phyloP scores from a whole-genome alignment of 495 filamentous ascomycete species.

The Podospora fimiseda region DNA sequence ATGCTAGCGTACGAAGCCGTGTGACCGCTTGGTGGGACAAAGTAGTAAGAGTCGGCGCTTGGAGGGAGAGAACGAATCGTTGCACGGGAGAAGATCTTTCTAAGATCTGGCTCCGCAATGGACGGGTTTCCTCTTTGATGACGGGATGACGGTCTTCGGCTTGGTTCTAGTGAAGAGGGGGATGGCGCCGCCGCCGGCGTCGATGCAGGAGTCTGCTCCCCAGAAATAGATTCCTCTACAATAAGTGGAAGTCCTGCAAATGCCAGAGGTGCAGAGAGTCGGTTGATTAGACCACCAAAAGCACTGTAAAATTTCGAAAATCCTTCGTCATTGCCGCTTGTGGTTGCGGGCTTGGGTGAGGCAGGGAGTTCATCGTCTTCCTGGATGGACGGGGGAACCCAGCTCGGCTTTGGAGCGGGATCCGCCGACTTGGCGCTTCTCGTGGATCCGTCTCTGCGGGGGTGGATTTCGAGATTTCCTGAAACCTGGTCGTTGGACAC shows the following conservation, averaged over 20 bases:
- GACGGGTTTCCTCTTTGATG: slow-evolving; percentile 20
- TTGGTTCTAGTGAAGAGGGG: slow-evolving; percentile 6
- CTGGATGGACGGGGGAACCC: slow-evolving; percentile 33
- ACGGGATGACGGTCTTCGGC: slow-evolving; percentile 20
- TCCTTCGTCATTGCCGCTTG: too few species aligned
- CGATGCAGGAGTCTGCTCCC: neutral
- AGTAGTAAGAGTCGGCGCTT: slow-evolving; percentile 77
- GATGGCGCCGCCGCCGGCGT: slow-evolving; percentile 14
- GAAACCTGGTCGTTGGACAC: slow-evolving; percentile 69
- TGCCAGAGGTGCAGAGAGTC: slow-evolving; percentile 79
- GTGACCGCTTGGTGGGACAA: slow-evolving; percentile 84
- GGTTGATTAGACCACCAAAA: slow-evolving; percentile 74
- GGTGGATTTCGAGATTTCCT: slow-evolving; percentile 58
- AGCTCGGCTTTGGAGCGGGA: slow-evolving; percentile 36
- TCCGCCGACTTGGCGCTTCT: slow-evolving; percentile 34
- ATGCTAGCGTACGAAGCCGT: slow-evolving; percentile 88
- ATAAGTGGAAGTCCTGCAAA: slow-evolving; percentile 83
- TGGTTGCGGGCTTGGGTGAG: slow-evolving; percentile 18
- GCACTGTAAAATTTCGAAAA: slow-evolving; percentile 88
- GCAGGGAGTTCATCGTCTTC: slow-evolving; percentile 14
- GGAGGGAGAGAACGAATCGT: slow-evolving; percentile 61
- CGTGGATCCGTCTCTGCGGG: slow-evolving; percentile 39
- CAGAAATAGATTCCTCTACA: slow-evolving; percentile 42
- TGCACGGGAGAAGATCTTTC: slow-evolving; percentile 69
- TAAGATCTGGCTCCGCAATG: slow-evolving; percentile 62